Conservation (phyloP, 2,329 filamentous ascomycete species). For the Lecanicillium sp. region DNA sequence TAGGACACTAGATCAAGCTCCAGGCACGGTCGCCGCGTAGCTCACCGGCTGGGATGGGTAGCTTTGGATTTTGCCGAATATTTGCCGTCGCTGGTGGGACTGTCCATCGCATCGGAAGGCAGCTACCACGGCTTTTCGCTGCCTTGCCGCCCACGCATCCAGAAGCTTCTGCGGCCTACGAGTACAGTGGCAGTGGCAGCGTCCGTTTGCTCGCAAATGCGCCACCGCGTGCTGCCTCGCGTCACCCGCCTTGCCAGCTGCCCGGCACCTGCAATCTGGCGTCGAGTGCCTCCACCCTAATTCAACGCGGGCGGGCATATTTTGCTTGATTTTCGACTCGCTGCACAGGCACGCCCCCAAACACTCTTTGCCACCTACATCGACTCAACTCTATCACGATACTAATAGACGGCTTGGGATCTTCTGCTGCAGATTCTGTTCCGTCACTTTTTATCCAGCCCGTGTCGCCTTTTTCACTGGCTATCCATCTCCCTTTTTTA, state of each 20-base stretch:
- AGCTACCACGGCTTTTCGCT: too few relatives aligned
- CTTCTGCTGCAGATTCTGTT: background rate
- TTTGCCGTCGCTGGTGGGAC: slow-evolving; percentile 8
- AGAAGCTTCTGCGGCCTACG: too few relatives aligned
- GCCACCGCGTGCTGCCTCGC: slow-evolving; percentile 5
- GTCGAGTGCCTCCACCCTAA: slow-evolving; percentile 3
- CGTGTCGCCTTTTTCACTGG: background rate
- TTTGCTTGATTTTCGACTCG: slow-evolving; percentile 2
- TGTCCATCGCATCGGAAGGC: slow-evolving; percentile 5
- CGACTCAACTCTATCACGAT: background rate
- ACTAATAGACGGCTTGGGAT: too few relatives aligned
- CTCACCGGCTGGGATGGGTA: slow-evolving; percentile 13
- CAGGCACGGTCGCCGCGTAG: slow-evolving; percentile 36
- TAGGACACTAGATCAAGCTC: slow-evolving; percentile 25
- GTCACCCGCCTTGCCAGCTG: slow-evolving; percentile 3
- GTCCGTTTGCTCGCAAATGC: background rate
- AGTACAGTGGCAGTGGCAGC: too few relatives aligned
- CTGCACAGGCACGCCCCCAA: background rate
- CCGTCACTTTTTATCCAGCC: background rate
- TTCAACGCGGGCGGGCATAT: slow-evolving; percentile 3
- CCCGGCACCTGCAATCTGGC: background rate
- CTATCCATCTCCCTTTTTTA: background rate
- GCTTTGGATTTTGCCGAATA: slow-evolving; percentile 11
- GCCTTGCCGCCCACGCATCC: too few relatives aligned
- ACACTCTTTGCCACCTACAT: slow-evolving; percentile 6